Base-by-base conservation (phyloP, 352 stramenopile genomes). In the Globisporangium ultimum region DNA sequence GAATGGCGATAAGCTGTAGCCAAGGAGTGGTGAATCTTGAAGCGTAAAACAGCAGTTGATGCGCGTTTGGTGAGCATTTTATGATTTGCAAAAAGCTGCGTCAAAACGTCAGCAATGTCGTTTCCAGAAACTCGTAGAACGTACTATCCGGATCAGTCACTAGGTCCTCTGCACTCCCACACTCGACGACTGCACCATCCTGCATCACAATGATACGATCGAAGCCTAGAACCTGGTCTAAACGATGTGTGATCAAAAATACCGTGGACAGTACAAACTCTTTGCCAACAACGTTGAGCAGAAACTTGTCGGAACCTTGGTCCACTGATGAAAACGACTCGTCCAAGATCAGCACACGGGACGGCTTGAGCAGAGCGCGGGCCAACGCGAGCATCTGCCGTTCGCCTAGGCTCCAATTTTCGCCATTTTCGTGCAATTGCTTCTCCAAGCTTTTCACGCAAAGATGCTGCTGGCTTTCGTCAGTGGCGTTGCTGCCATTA, bases 241-340 rank as follows among this genome's bases (percentile, higher is more conserved):
- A 69, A 12, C 93, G 70, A 66, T 98, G 93, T 5, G 95, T 93
- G 63, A 98, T 97, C 0, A 93, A 97, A 9, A 98, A 68, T 14
- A 97, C 76, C 7, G 64, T 71, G 21, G 60, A 57, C 0, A 32
- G 9, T 6, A 47, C 24, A 53, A 71, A 71, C 45, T 61, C 64
- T 13, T 50, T 43, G 7, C 75, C 63, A 18, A 98, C 84, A 2
- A 91, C 91, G 22, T 71, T 67, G 67, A 98, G 91, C 48, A 97
- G 87, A 17, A 76, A 58, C 38, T 61, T 60, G 60, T 97, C 89
- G 2, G 81, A 96, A 24, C 84, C 78, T 43, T 76, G 75, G 66
- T 97, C 89, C 11, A 98, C 80, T 21, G 68, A 80, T 15, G 73
- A 76, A 11, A 88, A 97, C 7, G 89, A 87, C 67, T 98, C 93